Conservation (phyloP, 495 filamentous ascomycete genomes). For the Tricharina praecox region DNA sequence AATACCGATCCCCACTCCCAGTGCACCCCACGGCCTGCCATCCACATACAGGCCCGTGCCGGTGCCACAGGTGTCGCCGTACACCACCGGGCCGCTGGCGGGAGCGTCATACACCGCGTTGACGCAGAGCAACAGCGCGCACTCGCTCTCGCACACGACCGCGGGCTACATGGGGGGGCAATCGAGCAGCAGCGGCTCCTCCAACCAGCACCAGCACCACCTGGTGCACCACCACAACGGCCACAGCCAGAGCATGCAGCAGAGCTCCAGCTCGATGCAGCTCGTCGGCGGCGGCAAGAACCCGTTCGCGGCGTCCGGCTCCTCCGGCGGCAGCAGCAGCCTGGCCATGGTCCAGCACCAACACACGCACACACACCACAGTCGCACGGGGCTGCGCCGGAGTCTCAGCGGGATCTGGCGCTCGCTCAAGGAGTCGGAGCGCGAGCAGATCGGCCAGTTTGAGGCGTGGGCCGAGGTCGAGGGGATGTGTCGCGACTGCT, state of each 20-base stretch:
- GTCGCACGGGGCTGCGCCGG: constrained; percentile 16
- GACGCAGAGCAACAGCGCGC: background rate
- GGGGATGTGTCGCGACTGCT: constrained; percentile 52
- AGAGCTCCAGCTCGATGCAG: too few species aligned
- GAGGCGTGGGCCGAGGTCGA: constrained; percentile 60
- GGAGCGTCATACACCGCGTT: background rate
- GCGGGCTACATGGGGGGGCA: too few species aligned
- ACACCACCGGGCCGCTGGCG: constrained; percentile 1
- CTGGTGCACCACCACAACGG: too few species aligned
- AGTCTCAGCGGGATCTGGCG: constrained; percentile 18
- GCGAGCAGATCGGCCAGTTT: constrained; percentile 49
- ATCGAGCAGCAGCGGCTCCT: background rate
- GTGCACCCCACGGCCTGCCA: background rate
- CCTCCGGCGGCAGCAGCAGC: background rate
- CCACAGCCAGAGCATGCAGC: too few species aligned
- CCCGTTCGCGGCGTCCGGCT: background rate
- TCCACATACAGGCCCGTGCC: constrained; percentile 14
- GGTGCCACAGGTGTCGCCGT: constrained; percentile 19
- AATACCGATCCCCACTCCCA: background rate
- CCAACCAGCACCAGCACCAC: background rate
- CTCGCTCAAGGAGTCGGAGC: constrained; percentile 31
- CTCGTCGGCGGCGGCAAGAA: background rate
- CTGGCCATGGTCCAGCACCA: constrained; percentile 11
- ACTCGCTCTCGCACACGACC: background rate
- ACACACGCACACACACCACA: too few species aligned